Base-by-base conservation (phyloP, 192 early-diverging fungal genomes). In the Phycomyces nitens region DNA sequence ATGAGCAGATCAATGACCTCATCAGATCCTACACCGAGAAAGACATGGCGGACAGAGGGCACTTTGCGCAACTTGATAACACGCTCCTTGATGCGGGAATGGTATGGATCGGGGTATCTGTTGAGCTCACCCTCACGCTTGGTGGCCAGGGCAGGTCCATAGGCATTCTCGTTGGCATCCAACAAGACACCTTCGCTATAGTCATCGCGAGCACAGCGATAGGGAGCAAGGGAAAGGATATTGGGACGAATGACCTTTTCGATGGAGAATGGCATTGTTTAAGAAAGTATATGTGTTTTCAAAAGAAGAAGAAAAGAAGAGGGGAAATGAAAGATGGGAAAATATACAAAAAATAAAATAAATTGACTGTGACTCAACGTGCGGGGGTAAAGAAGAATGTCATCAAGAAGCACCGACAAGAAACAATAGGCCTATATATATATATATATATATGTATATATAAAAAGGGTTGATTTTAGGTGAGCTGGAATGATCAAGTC, bases 141-240 rank as follows among this genome's bases (percentile, higher is more conserved):
- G 40, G 60, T 60, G 42, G 55, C 50, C 44, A 69, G 56, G 39
- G 80, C 78, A 44, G 78, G 76, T 0, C 98, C 98, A 71, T 89
- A 93, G 58, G 92, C 85, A 82, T 99, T 99, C 73, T 99, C 96
- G 73, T 99, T 99, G 34, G 98, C 96, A 69, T 99, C 96, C n/a
- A 99, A 85, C 14, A 99, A 78, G 53, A 99, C 90, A 23, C 98
- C 98, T 8, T 76, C 72, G 55, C 81, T 88, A 74, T 94, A 99
- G 78, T 99, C 98, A 71, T 99, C 98, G 61, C 98, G 89, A 38
- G 98, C 98, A 74, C 96, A 98, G 70, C 96, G 88, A 77, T 99
- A 99, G 21, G 98, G 95, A 65, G 86, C 80, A 38, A 94, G 80
- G 39, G 78, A 65, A 52, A 85, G 73, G 69, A 94, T 94, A 64